phyloP scores from a whole-genome alignment of 495 filamentous ascomycete species.

The Talaromyces ruber region DNA sequence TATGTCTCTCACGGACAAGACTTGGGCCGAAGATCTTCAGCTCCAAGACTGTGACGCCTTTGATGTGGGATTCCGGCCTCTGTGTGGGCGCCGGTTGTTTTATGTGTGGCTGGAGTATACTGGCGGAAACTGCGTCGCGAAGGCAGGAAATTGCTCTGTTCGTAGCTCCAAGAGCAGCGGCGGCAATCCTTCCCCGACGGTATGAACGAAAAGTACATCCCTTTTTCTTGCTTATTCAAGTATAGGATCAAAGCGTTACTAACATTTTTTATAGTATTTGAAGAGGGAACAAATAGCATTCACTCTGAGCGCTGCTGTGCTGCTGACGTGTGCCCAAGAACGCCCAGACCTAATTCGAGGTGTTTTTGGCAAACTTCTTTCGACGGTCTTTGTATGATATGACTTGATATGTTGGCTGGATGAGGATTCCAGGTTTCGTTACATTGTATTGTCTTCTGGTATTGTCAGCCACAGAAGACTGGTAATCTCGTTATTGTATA shows the following conservation, averaged over 20 bases:
- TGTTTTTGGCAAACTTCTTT: constrained; percentile 45
- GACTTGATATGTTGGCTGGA: not conserved
- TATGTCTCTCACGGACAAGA: constrained; percentile 76
- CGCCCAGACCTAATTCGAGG: constrained; percentile 60
- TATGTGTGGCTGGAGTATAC: constrained; percentile 77
- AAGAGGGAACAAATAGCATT: constrained; percentile 73
- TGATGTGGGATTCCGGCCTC: constrained; percentile 59
- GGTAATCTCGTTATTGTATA: not conserved
- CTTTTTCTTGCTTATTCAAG: not conserved
- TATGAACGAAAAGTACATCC: constrained; percentile 53
- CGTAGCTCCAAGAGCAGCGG: constrained; percentile 75
- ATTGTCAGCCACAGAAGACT: not conserved
- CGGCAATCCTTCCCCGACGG: constrained; percentile 64
- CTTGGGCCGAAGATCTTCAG: constrained; percentile 64
- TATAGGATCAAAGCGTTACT: not conserved
- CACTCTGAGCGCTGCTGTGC: constrained; percentile 62
- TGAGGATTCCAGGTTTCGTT: not conserved
- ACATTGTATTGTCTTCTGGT: not conserved
- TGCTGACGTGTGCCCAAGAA: constrained; percentile 65
- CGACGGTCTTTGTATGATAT: constrained; percentile 1
- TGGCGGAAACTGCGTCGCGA: constrained; percentile 60
- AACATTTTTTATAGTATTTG: constrained; percentile 41
- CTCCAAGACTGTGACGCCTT: constrained; percentile 40
- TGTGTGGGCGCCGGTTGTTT: constrained; percentile 70
- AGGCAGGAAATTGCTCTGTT: constrained; percentile 78